A percentile compares a stretch with the other conserved stretches of the same genome.
Conservation (phyloP, 805 yeast genomes). For the Wickerhamomyces pijperi region DNA sequence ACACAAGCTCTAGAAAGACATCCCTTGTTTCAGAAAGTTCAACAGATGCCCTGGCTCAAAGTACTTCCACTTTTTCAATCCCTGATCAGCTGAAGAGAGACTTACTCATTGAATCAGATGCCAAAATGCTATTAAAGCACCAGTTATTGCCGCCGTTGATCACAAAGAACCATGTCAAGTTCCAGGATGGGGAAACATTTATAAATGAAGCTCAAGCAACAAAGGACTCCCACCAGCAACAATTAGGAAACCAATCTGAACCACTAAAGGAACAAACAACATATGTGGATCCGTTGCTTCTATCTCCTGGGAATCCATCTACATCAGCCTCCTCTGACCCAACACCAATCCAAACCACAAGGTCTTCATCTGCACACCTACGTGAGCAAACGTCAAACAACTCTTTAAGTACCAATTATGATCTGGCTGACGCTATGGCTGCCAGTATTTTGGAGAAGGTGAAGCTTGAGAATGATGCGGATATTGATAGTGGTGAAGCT, state of each 20-base stretch:
- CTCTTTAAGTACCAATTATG: constrained; percentile 3
- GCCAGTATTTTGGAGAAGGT: constrained; percentile 17
- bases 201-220: neutral
- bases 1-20: no score
- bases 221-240: neutral
- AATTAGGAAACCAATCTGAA: neutral
- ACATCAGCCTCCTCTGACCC: neutral
- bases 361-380: neutral
- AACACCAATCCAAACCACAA: neutral
- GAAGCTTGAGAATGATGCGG: constrained; percentile 5
- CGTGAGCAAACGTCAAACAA: neutral
- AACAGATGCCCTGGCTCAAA: neutral
- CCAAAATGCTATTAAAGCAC: neutral
- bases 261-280: neutral
- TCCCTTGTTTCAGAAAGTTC: no score
- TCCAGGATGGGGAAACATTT: neutral
- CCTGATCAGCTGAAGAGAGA: no score
- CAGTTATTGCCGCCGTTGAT: neutral
- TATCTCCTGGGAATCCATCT: neutral
- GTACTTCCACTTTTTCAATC: no score
- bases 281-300: neutral
- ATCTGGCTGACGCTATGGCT: constrained; percentile 19
- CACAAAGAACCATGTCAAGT: neutral
- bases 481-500: neutral
- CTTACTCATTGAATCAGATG: neutral